Percentiles rank a stretch among this genome's conserved stretches.
Evolutionary conservation across 176 grass and related monocot species (phyloP).

Genomic region (Phoenix dactylifera): DNA sequence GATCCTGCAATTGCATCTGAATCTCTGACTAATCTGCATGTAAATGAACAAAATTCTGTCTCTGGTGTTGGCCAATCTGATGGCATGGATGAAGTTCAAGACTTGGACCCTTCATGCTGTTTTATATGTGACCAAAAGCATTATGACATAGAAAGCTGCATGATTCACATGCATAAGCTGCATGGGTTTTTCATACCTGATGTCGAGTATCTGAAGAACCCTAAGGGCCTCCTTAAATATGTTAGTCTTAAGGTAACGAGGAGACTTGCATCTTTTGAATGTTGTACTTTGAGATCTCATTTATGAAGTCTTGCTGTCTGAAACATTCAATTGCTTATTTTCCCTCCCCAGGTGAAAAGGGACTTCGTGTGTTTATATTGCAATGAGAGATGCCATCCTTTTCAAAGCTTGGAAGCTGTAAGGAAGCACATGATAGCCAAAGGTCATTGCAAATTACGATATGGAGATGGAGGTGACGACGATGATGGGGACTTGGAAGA

Average conservation of each 20-base stretch:
- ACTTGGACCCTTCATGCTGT: constrained; percentile 66
- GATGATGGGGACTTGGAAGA: constrained; percentile 95
- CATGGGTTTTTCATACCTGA: constrained; percentile 98
- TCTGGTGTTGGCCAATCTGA: constrained; percentile 24
- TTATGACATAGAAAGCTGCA: constrained; percentile 67
- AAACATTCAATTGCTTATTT: background rate
- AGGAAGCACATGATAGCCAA: constrained; percentile 93
- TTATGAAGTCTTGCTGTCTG: too few species aligned
- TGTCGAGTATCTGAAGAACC: constrained; percentile 82
- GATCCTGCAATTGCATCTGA: constrained; percentile 47
- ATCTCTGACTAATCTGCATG: constrained; percentile 45
- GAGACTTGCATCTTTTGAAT: too few species aligned
- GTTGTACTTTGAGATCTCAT: too few species aligned
- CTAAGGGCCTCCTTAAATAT: constrained; percentile 71
- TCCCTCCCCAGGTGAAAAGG: constrained; percentile 55
- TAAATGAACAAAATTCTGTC: constrained; percentile 25
- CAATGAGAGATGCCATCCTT: constrained; percentile 84
- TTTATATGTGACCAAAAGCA: constrained; percentile 88
- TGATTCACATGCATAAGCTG: constrained; percentile 93
- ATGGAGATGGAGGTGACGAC: constrained; percentile 86
- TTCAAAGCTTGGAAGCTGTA: constrained; percentile 73
- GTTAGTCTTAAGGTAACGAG: constrained; percentile 60
- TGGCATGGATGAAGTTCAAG: constrained; percentile 56
- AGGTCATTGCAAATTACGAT: constrained; percentile 77
- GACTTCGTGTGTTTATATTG: constrained; percentile 84